These are phyloP conservation scores for Saccharomycopsis sp. DNA, from an alignment of 805 yeast species.

Conservation along the genomic window DNA sequence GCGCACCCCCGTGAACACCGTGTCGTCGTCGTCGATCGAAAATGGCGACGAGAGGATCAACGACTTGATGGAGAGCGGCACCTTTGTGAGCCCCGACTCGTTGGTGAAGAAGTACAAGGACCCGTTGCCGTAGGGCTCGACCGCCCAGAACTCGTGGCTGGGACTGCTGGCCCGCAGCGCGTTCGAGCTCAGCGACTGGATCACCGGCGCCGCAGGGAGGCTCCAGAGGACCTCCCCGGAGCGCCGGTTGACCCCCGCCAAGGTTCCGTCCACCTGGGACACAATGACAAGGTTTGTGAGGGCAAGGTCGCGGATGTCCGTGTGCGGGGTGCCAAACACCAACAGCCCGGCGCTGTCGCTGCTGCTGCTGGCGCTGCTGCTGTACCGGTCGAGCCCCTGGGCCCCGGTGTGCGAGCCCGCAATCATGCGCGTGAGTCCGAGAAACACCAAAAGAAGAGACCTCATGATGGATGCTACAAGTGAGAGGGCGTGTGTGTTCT, in stretches of 20 bases:
- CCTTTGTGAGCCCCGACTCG: conserved; percentile 63
- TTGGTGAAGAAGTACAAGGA: conserved; percentile 72
- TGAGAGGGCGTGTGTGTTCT: no score
- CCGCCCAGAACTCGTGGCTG: conserved; percentile 60
- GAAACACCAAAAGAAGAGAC: neutral
- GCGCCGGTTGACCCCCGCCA: conserved; percentile 17
- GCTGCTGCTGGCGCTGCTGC: neutral
- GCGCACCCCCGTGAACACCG: conserved; percentile 80
- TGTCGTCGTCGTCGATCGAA: conserved; percentile 68
- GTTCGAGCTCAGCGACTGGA: conserved; percentile 2
- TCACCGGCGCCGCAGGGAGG: conserved; percentile 14
- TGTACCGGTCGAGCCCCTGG: neutral
- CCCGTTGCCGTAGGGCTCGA: conserved; percentile 88
- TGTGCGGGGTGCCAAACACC: conserved; percentile 11
- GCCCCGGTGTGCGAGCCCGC: neutral
- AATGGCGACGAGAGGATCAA: conserved; percentile 82
- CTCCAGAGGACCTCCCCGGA: conserved; percentile 20
- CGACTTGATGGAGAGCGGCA: conserved; percentile 75
- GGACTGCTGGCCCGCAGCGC: conserved; percentile 24
- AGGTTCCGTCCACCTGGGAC: conserved; percentile 19
- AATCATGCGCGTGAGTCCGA: neutral
- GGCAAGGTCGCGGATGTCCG: conserved; percentile 11
- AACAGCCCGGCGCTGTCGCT: conserved; percentile 7
- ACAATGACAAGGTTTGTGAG: conserved; percentile 17
- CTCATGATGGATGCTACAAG: neutral